phyloP scores from a whole-genome alignment of 768 basidiomycete species.

The Russula ochroleuca region DNA sequence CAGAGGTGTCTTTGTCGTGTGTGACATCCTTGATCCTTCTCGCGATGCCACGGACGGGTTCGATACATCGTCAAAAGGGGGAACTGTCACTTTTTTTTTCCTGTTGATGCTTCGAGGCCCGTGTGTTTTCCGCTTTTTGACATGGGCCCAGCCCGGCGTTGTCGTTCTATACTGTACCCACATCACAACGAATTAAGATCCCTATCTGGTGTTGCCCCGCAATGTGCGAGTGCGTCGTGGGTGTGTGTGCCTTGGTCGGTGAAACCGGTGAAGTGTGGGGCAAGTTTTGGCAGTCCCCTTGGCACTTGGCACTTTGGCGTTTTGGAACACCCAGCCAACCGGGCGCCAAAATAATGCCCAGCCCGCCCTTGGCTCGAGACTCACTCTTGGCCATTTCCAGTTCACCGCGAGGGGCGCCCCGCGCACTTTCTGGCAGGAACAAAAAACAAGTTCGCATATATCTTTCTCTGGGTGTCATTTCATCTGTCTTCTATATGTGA shows the following conservation, averaged over 20 bases:
- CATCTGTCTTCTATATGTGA: neutral
- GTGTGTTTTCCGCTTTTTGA: neutral
- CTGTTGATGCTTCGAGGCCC: neutral
- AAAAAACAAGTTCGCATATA: neutral
- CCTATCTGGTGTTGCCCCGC: neutral
- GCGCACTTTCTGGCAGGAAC: neutral
- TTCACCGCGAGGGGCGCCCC: neutral
- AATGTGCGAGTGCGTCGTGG: neutral
- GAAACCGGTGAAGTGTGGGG: neutral
- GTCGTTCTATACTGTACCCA: neutral
- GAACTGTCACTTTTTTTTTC: neutral
- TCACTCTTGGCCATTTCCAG: neutral
- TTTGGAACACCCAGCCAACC: neutral
- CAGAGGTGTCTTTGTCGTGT: neutral
- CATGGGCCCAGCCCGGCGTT: neutral
- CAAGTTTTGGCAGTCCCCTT: neutral
- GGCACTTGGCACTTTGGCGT: neutral
- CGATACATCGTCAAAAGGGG: neutral
- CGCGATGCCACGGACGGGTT: constrained; percentile 2
- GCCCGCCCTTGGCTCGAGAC: neutral
- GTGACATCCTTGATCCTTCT: neutral
- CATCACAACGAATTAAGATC: too few species aligned
- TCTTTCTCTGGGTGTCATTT: neutral
- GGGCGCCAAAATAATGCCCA: neutral
- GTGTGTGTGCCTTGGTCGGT: neutral